A percentile compares a stretch with the other conserved stretches of the same genome.
Evolutionary conservation across 305 asterid species (phyloP).

Genomic region (Fraxinus sp.): DNA sequence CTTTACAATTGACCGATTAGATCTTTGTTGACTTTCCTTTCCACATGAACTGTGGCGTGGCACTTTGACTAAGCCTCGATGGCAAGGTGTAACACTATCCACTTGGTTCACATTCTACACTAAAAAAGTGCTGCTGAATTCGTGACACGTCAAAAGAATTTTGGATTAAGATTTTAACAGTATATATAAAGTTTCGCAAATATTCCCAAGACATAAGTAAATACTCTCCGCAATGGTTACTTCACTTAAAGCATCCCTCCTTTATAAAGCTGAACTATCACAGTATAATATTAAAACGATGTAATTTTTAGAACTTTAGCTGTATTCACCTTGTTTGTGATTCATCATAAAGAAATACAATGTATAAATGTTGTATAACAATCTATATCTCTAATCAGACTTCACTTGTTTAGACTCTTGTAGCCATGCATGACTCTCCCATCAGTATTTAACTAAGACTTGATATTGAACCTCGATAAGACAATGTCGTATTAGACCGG

Average conservation of each 20-base stretch:
- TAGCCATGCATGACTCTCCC: neutral
- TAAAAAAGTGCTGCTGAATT: neutral
- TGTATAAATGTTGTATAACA: neutral
- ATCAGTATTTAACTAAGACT: neutral
- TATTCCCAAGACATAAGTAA: neutral
- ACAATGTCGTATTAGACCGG: neutral
- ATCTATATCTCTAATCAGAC: neutral
- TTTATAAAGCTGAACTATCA: neutral
- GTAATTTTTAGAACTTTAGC: neutral
- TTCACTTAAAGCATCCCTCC: neutral
- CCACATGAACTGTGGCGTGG: too few relatives aligned
- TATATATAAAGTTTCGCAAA: neutral
- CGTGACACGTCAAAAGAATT: neutral
- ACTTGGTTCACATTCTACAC: neutral
- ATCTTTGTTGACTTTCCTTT: too few relatives aligned
- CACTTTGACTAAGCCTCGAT: too few relatives aligned
- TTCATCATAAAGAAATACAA: neutral
- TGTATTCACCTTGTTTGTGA: neutral
- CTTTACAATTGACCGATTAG: too few relatives aligned
- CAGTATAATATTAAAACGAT: neutral
- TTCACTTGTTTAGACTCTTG: neutral
- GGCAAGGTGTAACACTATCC: neutral
- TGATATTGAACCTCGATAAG: neutral
- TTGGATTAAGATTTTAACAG: neutral
- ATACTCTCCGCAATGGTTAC: neutral